Conservation (phyloP, 768 basidiomycete species). For the Dioszegia hungarica region DNA sequence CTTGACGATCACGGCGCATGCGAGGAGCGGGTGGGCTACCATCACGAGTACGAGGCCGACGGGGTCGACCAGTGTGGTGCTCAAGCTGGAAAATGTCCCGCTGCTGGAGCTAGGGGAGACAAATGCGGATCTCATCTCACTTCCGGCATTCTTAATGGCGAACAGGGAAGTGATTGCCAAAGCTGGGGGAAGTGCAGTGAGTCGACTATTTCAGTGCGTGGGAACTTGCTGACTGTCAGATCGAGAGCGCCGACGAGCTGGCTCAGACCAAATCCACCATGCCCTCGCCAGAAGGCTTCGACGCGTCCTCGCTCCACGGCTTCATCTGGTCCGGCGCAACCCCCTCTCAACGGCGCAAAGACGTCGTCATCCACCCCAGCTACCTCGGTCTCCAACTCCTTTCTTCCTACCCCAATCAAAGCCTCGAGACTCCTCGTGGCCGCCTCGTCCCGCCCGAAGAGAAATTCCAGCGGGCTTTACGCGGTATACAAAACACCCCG, state of each 20-base stretch:
- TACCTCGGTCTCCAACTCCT: conserved; percentile 75
- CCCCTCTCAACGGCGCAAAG: conserved; percentile 82
- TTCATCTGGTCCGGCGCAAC: conserved; percentile 83
- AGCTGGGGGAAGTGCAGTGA: conserved; percentile 24
- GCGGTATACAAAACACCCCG: conserved; percentile 72
- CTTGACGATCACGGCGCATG: conserved; percentile 70
- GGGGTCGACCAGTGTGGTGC: conserved; percentile 77
- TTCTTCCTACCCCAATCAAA: conserved; percentile 63
- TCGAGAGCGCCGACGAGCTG: conserved; percentile 10
- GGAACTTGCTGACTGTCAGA: neutral
- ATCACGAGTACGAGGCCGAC: conserved; percentile 79
- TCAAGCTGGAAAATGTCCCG: conserved; percentile 82
- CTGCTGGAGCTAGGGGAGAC: conserved; percentile 78
- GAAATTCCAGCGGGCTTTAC: conserved; percentile 59
- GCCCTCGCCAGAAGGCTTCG: conserved; percentile 16
- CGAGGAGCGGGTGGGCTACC: conserved; percentile 79
- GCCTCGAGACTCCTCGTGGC: conserved; percentile 52
- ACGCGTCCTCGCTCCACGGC: conserved; percentile 58
- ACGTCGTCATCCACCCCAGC: conserved; percentile 75
- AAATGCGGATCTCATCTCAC: conserved; percentile 67
- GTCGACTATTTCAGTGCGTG: conserved; percentile 10
- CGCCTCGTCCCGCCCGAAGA: conserved; percentile 55
- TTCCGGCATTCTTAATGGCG: conserved; percentile 69
- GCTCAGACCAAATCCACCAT: conserved; percentile 22
- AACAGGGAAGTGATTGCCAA: conserved; percentile 54